These are phyloP conservation scores for Mycena albidolilacea DNA, from an alignment of 768 basidiomycete genomes.

Conservation along the genomic window DNA sequence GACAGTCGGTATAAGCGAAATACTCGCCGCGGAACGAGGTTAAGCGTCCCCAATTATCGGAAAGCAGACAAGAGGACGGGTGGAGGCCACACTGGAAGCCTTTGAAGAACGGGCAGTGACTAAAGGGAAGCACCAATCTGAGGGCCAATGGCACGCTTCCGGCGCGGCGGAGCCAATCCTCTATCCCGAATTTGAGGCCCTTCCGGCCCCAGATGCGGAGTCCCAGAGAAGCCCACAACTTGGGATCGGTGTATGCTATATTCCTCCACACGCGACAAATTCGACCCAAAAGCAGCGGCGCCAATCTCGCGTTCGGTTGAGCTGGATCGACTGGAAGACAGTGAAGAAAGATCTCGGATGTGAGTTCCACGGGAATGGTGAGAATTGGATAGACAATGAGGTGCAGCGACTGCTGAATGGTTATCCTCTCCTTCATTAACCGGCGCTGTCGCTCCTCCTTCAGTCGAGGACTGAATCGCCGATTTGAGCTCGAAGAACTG, in stretches of 20 bases:
- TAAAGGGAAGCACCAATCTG: neutral
- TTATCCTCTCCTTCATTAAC: neutral
- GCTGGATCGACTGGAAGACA: neutral
- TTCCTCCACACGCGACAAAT: slow-evolving; percentile 8
- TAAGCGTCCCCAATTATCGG: neutral
- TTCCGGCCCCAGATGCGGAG: slow-evolving; percentile 40
- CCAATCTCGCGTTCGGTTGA: neutral
- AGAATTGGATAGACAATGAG: slow-evolving; percentile 12
- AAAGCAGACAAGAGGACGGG: neutral
- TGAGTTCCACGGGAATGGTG: slow-evolving; percentile 10
- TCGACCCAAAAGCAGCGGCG: slow-evolving; percentile 14
- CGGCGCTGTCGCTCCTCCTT: slow-evolving; percentile 12
- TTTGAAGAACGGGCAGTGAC: slow-evolving; percentile 1
- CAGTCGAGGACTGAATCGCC: neutral
- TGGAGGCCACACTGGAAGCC: too few species aligned
- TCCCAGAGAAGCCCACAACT: slow-evolving; percentile 5
- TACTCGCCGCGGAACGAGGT: neutral
- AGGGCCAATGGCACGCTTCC: slow-evolving; percentile 2
- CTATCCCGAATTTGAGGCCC: neutral
- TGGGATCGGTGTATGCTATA: slow-evolving; percentile 1
- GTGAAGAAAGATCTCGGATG: slow-evolving; percentile 23
- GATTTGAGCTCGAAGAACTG: too few species aligned
- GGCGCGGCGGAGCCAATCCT: slow-evolving; percentile 2
- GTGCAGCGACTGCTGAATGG: neutral
- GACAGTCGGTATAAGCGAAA: neutral